Percentiles rank a stretch among this genome's conserved stretches.
Evolutionary conservation across 352 stramenopile genomes (phyloP).

Genomic region (Phytophthora citricola): DNA sequence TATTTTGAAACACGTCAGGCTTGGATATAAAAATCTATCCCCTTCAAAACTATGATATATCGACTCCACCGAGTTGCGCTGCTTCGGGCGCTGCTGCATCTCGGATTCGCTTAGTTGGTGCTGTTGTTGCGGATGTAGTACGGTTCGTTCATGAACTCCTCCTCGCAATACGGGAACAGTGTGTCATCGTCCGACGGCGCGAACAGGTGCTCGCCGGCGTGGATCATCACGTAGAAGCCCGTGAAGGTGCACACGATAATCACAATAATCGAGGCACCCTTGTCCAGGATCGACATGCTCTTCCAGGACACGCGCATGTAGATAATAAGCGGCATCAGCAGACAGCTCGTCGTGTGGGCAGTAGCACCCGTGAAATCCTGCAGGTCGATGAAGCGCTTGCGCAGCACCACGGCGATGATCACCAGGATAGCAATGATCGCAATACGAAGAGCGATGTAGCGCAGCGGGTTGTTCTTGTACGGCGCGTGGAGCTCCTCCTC

Average conservation of each 20-base stretch:
- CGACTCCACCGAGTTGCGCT: constrained; percentile 13
- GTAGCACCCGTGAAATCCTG: constrained; percentile 38
- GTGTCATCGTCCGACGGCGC: constrained; percentile 40
- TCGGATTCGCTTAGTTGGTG: constrained; percentile 31
- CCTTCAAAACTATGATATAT: constrained; percentile 24
- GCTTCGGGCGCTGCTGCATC: constrained; percentile 3
- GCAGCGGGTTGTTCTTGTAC: constrained; percentile 24
- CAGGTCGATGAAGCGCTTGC: constrained; percentile 60
- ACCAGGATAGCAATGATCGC: constrained; percentile 48
- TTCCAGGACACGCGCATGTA: constrained; percentile 56
- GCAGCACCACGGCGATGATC: constrained; percentile 41
- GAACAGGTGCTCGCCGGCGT: constrained; percentile 59
- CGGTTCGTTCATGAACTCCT: constrained; percentile 46
- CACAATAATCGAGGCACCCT: constrained; percentile 44
- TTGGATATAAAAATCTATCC: constrained; percentile 17
- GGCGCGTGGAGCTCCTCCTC: constrained; percentile 27
- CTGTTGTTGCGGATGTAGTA: constrained; percentile 55
- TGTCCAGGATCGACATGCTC: constrained; percentile 52
- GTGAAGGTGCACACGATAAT: constrained; percentile 53
- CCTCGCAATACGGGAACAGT: constrained; percentile 64
- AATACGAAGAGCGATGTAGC: constrained; percentile 28
- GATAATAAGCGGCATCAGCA: constrained; percentile 53
- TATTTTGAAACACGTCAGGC: constrained; percentile 7
- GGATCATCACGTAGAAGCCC: constrained; percentile 62
- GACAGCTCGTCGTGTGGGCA: no score